Conservation (phyloP, 2,329 filamentous ascomycete species). For the Pezicula radicicola region DNA sequence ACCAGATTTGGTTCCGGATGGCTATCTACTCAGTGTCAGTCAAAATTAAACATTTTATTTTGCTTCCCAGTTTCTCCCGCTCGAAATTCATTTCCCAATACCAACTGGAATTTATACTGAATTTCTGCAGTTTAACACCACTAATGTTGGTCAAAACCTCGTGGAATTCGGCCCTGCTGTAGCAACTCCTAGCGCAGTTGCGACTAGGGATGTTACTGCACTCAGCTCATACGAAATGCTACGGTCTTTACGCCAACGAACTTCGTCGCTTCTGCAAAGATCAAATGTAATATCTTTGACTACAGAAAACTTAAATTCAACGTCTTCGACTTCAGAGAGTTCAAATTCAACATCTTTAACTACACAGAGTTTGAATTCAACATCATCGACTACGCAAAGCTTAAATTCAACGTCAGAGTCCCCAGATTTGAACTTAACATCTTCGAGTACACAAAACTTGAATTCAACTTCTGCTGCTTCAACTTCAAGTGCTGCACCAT, state of each 20-base stretch:
- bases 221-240: background rate
- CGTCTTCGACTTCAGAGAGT: background rate
- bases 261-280: background rate
- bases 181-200: background rate
- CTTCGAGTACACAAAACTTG: background rate
- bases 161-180: slow-evolving; percentile 2
- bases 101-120: background rate
- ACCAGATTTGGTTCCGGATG: slow-evolving; percentile 5
- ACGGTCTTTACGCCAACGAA: background rate
- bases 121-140: slow-evolving; percentile 7
- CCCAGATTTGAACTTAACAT: slow-evolving; percentile 2
- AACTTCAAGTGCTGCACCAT: background rate
- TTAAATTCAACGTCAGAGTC: background rate
- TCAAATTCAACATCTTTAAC: background rate
- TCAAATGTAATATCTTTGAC: background rate
- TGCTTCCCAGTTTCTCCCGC: too few species aligned
- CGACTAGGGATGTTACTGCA: background rate
- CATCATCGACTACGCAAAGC: slow-evolving; percentile 1
- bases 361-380: background rate
- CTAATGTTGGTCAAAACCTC: slow-evolving; percentile 2
- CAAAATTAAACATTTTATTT: background rate
- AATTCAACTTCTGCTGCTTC: background rate
- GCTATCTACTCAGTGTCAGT: slow-evolving; percentile 7
- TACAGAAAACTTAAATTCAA: background rate
- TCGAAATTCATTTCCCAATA: too few species aligned